phyloP scores from a whole-genome alignment of 305 asterid genomes.

The Fraxinus greggii region DNA sequence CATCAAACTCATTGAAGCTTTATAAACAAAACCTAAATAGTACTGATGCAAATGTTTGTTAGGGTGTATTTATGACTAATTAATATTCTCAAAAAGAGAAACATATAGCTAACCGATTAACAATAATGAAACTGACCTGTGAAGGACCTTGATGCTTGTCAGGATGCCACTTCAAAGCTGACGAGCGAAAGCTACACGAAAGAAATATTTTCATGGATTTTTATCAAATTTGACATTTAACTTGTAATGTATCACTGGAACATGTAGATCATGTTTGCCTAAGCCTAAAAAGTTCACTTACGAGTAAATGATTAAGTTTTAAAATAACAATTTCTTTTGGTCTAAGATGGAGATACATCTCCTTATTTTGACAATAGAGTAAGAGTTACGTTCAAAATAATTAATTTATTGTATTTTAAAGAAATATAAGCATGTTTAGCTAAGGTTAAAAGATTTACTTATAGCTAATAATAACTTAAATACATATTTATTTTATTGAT shows the following conservation, averaged over 20 bases:
- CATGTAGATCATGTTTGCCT: background rate
- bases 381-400: background rate
- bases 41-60: background rate
- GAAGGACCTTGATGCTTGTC: constrained; percentile 80
- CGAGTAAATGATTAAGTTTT: background rate
- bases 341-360: background rate
- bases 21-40: background rate
- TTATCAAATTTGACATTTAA: background rate
- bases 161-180: constrained; percentile 98
- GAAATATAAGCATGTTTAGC: background rate
- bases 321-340: background rate
- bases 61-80: background rate
- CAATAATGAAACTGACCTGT: constrained; percentile 46
- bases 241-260: background rate
- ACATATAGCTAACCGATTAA: background rate
- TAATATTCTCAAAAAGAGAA: background rate
- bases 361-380: background rate
- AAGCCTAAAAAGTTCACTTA: background rate
- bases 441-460: background rate
- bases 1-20: background rate
- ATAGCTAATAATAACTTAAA: background rate
- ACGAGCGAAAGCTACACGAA: constrained; percentile 68
- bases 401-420: background rate
- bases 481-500: background rate
- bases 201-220: constrained; percentile 5